Percentiles rank a stretch among this genome's conserved stretches.
Conservation (phyloP, 495 filamentous ascomycete species). For the Hypoxylon subgilvum region DNA sequence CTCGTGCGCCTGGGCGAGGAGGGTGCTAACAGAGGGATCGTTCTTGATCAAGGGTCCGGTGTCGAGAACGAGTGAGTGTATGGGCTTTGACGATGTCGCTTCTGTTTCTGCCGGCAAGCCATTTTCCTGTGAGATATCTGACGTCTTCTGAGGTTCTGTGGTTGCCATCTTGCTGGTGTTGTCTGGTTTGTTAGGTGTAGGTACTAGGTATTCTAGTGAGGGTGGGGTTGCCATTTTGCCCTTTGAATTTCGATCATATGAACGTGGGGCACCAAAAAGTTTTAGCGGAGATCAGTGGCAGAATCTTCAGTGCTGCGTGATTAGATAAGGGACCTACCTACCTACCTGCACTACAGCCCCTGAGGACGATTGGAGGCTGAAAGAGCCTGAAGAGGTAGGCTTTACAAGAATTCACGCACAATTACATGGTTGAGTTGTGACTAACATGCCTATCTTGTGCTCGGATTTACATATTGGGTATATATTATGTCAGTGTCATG, state of each 20-base stretch:
- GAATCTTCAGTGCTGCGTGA: constrained; percentile 12
- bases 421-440: too few relatives aligned
- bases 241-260: constrained; percentile 19
- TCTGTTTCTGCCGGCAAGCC: constrained; percentile 9
- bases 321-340: neutral
- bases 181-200: neutral
- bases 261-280: constrained; percentile 36
- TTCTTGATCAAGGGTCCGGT: constrained; percentile 91
- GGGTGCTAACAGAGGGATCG: constrained; percentile 76
- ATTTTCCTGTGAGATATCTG: neutral
- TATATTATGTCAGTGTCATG: too few relatives aligned
- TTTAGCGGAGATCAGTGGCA: constrained; percentile 37
- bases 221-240: constrained; percentile 33
- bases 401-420: too few relatives aligned
- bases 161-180: constrained; percentile 31
- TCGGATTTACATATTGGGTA: too few relatives aligned
- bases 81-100: constrained; percentile 57
- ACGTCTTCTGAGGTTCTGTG: constrained; percentile 17
- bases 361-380: too few relatives aligned
- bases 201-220: constrained; percentile 8
- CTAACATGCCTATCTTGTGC: too few relatives aligned
- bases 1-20: constrained; percentile 75
- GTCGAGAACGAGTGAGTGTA: constrained; percentile 87
- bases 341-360: too few relatives aligned
- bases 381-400: too few relatives aligned